Base-by-base conservation (phyloP, 768 basidiomycete genomes). In the Panellus pusillus region DNA sequence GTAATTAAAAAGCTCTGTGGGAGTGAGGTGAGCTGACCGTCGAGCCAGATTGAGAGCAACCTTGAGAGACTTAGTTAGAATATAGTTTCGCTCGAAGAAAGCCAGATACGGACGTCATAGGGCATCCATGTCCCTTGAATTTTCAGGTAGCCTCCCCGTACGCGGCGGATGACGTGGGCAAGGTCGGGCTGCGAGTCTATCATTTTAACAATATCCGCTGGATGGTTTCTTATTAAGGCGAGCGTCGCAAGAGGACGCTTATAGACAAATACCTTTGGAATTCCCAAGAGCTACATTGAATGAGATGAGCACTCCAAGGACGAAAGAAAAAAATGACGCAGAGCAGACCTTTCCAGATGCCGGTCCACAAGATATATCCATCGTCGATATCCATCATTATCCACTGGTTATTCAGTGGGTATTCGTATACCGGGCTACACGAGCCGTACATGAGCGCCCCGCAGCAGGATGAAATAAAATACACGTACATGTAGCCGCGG, bases 381-480 rank as follows among this genome's bases (percentile, higher is more conserved):
- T 93, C 91, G 67, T 94, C 92, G 65, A 91, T 88, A 73, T 94
- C 92, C 82, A 93, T 91, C 92, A 94, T 93, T 64, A 94, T 90
- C 89, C 91, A 92, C 65, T 93, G 91, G 18, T 86, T 88, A 58
- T 91, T 91, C 51, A 94, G 76, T 1, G 89, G 90, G 63, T 93
- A 94, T 67, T 94, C 92, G 64, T 89, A 93, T 11, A 94, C 92
- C 12, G 91, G 90, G 50, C 91, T 82, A 55, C 31, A 29, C 12
- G 46, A 9, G 15, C 35, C 11, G n/a, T 49, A 18, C 47, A 43
- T 41, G 54, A 28, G 44, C 78, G 6, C 24, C 24, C 6, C 24
- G 24, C 24, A 24, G 24, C 3, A 24, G 24, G 24, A 24, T 3
- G 24, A 48, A 44, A 17, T 37, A 31, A 42, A n/a, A 36, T 38